phyloP scores from a whole-genome alignment of 768 basidiomycete species.

The Amanita pseudoporphyria region DNA sequence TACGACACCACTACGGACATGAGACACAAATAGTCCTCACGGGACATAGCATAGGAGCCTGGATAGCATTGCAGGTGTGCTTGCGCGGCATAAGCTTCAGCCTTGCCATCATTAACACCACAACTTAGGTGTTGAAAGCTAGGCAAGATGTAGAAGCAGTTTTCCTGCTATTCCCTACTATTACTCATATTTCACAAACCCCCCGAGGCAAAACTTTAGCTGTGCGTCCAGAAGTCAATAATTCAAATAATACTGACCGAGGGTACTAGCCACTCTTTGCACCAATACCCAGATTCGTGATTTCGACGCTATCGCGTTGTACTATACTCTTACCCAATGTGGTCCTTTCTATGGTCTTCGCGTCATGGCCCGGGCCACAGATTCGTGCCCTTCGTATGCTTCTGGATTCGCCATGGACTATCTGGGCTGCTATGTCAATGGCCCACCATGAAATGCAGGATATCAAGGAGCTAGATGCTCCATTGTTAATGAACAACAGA shows the following conservation, averaged over 20 bases:
- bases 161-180: slow-evolving; percentile 64
- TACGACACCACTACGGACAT: slow-evolving; percentile 22
- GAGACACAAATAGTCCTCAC: slow-evolving; percentile 34
- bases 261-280: slow-evolving; percentile 36
- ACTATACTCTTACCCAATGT: slow-evolving; percentile 28
- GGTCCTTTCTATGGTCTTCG: slow-evolving; percentile 34
- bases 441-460: slow-evolving; percentile 60
- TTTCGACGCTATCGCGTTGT: slow-evolving; percentile 35
- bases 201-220: slow-evolving; percentile 54
- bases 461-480: slow-evolving; percentile 43
- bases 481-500: slow-evolving; percentile 29
- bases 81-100: neutral
- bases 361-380: slow-evolving; percentile 40
- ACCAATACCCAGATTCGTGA: slow-evolving; percentile 30
- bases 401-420: slow-evolving; percentile 38
- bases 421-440: slow-evolving; percentile 49
- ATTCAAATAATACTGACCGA: neutral
- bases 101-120: slow-evolving; percentile 1
- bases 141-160: slow-evolving; percentile 29
- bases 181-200: slow-evolving; percentile 50
- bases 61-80: slow-evolving; percentile 55
- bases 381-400: slow-evolving; percentile 36
- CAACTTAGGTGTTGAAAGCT: slow-evolving; percentile 39
- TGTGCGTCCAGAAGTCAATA: slow-evolving; percentile 27
- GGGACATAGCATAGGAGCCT: slow-evolving; percentile 68